Evolutionary conservation across 768 basidiomycete species (phyloP).

Genomic region (Tulasnella sp.): DNA sequence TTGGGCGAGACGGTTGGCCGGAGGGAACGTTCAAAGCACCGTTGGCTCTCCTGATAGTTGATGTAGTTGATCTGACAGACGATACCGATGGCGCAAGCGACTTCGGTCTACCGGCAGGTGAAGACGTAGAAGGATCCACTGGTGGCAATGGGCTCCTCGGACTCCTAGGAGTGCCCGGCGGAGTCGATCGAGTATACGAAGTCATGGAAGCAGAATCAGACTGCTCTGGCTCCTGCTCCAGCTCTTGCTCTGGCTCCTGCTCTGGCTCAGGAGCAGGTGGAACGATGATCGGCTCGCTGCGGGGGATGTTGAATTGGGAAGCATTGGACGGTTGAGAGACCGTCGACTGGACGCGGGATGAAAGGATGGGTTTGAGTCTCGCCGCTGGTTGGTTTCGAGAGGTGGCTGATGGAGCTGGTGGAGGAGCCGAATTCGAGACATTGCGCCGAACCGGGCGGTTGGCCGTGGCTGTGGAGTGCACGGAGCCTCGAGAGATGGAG

Average conservation of each 20-base stretch:
- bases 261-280: not conserved
- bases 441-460: not conserved
- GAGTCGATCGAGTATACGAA: constrained; percentile 3
- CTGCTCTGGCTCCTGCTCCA: not conserved
- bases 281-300: not conserved
- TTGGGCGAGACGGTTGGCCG: not conserved
- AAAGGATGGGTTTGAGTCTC: constrained; percentile 8
- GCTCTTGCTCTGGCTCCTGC: no score
- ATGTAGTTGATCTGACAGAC: constrained; percentile 28
- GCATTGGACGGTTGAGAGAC: constrained; percentile 5
- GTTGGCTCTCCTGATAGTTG: constrained; percentile 26
- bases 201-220: not conserved
- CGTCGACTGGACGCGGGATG: not conserved
- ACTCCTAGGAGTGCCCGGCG: not conserved
- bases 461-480: not conserved
- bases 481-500: constrained; percentile 29
- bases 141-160: not conserved
- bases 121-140: not conserved
- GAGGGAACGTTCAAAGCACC: not conserved
- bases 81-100: constrained; percentile 27
- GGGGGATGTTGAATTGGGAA: not conserved
- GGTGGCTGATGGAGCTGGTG: constrained; percentile 6
- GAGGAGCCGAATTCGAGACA: not conserved
- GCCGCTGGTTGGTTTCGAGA: not conserved
- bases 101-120: constrained; percentile 16